A percentile compares a stretch with the other conserved stretches of the same genome.
Conservation (phyloP, 2,329 filamentous ascomycete genomes). For the Verticillium isaacii region DNA sequence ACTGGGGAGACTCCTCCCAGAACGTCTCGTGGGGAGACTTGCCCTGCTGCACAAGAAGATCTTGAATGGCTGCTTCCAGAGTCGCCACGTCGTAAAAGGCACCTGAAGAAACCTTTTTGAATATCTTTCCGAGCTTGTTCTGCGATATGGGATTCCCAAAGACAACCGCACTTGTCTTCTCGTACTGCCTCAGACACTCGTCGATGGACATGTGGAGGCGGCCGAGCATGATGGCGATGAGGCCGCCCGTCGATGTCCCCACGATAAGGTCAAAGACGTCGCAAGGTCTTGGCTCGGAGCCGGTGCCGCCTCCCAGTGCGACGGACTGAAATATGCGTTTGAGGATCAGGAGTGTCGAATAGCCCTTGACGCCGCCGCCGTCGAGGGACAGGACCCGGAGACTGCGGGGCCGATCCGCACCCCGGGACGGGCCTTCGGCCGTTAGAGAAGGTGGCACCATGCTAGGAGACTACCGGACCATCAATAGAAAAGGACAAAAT, state of each 20-base stretch:
- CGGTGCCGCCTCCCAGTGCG: slow-evolving; percentile 10
- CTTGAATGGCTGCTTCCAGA: neutral
- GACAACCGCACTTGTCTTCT: neutral
- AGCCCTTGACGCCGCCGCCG: slow-evolving; percentile 27
- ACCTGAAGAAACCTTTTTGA: neutral
- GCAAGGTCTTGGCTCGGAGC: slow-evolving; percentile 23
- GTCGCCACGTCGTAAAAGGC: neutral
- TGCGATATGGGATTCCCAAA: neutral
- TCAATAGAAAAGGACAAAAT: too few relatives aligned
- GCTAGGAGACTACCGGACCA: neutral
- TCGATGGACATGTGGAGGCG: slow-evolving; percentile 1
- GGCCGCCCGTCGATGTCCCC: neutral
- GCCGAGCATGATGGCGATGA: neutral
- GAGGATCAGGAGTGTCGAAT: slow-evolving; percentile 28
- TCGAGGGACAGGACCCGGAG: slow-evolving; percentile 20
- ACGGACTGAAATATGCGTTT: slow-evolving; percentile 22
- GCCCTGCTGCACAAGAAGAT: neutral
- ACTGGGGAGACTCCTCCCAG: neutral
- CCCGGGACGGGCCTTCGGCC: neutral
- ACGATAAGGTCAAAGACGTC: slow-evolving; percentile 29
- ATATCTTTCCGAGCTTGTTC: neutral
- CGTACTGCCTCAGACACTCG: neutral
- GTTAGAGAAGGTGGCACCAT: neutral
- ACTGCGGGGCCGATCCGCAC: neutral
- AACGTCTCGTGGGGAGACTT: neutral